Evolutionary conservation across 163 green algal species (phyloP), one percentile per base, ranked within the genome.

Genomic region (Volvox carteri): DNA sequence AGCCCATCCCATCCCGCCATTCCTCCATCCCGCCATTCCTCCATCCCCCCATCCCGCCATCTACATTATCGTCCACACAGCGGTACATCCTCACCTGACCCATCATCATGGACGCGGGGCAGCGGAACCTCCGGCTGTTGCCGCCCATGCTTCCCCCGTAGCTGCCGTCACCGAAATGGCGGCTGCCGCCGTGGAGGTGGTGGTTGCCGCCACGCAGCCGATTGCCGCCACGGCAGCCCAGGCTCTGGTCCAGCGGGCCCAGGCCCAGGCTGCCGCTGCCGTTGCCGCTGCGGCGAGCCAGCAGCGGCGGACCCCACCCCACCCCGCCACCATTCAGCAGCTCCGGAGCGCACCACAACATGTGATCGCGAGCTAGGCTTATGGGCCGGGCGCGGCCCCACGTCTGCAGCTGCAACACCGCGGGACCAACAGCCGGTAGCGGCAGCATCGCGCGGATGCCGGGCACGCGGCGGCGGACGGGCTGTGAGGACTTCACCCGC

Each of bases 371-470:
- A 0, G 83, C 67, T 35, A 88, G 37, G 37, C 48, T 48, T 50
- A 88, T 35, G 35, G 68, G 83, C 28, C 83, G 83, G 18, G 83
- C 83, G 5, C 83, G 48, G 35, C 83, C 83, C 83, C 83, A 88
- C 3, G 83, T 88, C 68, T 75, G 83, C 50, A 88, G 23, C 68
- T 88, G 83, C 21, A 88, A 67, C 68, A 88, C 28, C 6, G 83
- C 83, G 0, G 83, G 83, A 1, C 68, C 35, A 33, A 88, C 35
- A 6, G 68, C 67, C 14, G 83, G 83, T 25, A 81, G 48, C 12
- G 83, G 28, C 35, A 88, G 67, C 65, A 87, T 9, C 48, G 81
- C 67, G 8, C 68, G 52, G 16, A 84, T 33, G 60, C 42, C 58
- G 0, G 28, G 19, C 23, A 19, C 60, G 60, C 75, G 42, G 30